Evolutionary conservation across 441 rosid species (phyloP).

Genomic region (Aleurites moluccanus): DNA sequence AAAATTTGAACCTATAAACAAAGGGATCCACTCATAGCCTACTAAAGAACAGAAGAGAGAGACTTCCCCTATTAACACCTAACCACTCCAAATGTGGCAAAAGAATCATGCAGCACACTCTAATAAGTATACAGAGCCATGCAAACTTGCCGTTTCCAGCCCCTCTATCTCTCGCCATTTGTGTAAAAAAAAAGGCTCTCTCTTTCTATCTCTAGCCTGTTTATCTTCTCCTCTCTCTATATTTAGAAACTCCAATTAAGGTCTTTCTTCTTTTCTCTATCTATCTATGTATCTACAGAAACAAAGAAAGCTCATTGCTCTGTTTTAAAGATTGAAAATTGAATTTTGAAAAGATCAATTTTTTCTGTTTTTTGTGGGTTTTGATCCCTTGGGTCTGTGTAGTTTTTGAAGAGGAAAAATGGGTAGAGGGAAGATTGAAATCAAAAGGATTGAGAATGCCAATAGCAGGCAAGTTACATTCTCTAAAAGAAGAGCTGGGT

Average conservation of each 20-base stretch:
- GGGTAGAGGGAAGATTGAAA: constrained; percentile 98
- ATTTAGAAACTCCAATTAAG: constrained; percentile 45
- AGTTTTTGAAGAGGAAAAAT: constrained; percentile 29
- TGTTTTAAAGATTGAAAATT: constrained; percentile 2
- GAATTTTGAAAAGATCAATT: not conserved
- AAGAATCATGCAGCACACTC: constrained; percentile 52
- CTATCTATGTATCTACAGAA: not conserved
- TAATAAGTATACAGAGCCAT: constrained; percentile 73
- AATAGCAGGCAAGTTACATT: constrained; percentile 97
- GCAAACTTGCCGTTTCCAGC: constrained; percentile 73
- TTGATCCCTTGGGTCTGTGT: constrained; percentile 26
- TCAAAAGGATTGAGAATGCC: constrained; percentile 89
- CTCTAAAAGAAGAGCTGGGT: constrained; percentile 89
- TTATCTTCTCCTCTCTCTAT: constrained; percentile 36
- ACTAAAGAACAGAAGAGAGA: constrained; percentile 15
- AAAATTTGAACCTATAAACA: not conserved
- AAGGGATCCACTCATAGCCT: constrained; percentile 3
- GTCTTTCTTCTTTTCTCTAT: constrained; percentile 8
- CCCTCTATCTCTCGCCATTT: constrained; percentile 40
- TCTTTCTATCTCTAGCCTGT: constrained; percentile 19
- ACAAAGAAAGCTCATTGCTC: not conserved
- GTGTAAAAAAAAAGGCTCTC: constrained; percentile 30
- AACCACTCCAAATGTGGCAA: constrained; percentile 58
- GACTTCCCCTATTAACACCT: constrained; percentile 8
- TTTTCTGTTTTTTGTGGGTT: constrained; percentile 6